Base-by-base conservation (phyloP, 108 stramenopile genomes). In the Tribonema minus region DNA sequence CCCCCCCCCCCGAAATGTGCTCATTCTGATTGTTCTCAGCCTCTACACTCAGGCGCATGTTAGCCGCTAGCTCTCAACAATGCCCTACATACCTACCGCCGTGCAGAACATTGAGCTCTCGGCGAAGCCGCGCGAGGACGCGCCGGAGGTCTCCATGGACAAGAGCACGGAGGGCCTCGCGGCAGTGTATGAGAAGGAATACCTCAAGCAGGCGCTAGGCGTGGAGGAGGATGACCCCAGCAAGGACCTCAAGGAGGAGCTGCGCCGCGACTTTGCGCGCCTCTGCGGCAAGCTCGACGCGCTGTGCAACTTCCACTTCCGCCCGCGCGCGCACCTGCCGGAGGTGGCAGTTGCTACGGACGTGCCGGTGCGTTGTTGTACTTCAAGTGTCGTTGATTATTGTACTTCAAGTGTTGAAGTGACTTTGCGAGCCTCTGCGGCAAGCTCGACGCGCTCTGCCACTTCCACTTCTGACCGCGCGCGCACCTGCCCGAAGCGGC, bases 401-500 rank as follows among this genome's bases (percentile, higher is more conserved):
- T n/a, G n/a, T n/a, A n/a, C n/a, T n/a, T n/a, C n/a, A n/a, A n/a
- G n/a, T n/a, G n/a, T n/a, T n/a, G n/a, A n/a, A n/a, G n/a, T n/a
- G n/a, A n/a, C n/a, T n/a, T n/a, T n/a, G n/a, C n/a, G n/a, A n/a
- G n/a, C 73, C 81, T 96, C 2, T 94, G 92, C 64, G 90, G 91
- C 61, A 92, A 94, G 72, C 87, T 98, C 35, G 97, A 98, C 85
- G 92, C 94, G 3, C 71, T 98, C 72, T 96, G 93, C 9, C 95
- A 96, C 80, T 98, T 96, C 88, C 93, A 98, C 87, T 98, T 95
- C 81, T 92, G 92, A 6, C 97, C 97, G 2, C n/a, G n/a, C n/a
- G n/a, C n/a, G n/a, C n/a, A n/a, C n/a, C n/a, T n/a, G n/a, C n/a
- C n/a, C n/a, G n/a, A n/a, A n/a, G n/a, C n/a, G n/a, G n/a, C n/a